A percentile compares a stretch with the other conserved stretches of the same genome.
Conservation (phyloP, 2,329 filamentous ascomycete genomes). For the Neofusicoccum kwambonambiense region DNA sequence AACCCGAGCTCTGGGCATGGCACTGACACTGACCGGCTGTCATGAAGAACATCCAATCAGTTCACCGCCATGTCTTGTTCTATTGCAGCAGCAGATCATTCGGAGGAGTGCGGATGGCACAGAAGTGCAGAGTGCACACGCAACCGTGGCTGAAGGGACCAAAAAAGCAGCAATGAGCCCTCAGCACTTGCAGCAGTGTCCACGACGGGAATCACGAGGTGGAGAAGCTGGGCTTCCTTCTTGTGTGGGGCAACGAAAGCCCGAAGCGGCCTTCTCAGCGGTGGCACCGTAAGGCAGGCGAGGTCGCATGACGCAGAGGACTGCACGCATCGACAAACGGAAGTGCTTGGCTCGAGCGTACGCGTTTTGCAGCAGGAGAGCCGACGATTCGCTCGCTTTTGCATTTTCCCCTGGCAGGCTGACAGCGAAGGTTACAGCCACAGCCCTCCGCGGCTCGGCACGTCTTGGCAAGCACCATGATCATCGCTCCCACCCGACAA, state of each 20-base stretch:
- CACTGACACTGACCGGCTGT: background rate
- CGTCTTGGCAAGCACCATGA: background rate
- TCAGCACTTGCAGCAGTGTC: background rate
- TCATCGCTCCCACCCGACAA: background rate
- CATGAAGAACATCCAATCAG: background rate
- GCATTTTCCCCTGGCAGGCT: background rate
- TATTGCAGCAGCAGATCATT: background rate
- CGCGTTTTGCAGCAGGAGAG: background rate
- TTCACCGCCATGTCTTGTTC: background rate
- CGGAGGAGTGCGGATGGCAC: background rate
- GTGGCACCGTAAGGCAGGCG: background rate
- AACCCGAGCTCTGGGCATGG: background rate
- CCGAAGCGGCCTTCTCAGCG: background rate
- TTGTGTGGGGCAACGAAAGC: background rate
- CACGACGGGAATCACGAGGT: background rate
- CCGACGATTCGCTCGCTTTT: background rate
- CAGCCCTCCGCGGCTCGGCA: conserved; percentile 8
- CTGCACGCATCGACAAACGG: background rate
- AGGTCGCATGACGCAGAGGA: conserved; percentile 1
- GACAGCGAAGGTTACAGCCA: background rate
- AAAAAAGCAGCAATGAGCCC: background rate
- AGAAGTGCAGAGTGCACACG: background rate
- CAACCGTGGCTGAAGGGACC: background rate
- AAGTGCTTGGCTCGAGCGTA: conserved; percentile 1
- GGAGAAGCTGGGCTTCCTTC: background rate